A percentile compares a stretch with the other conserved stretches of the same genome.
Evolutionary conservation across 208 protist species (phyloP).

Genomic region (Spongospora subterranea): DNA sequence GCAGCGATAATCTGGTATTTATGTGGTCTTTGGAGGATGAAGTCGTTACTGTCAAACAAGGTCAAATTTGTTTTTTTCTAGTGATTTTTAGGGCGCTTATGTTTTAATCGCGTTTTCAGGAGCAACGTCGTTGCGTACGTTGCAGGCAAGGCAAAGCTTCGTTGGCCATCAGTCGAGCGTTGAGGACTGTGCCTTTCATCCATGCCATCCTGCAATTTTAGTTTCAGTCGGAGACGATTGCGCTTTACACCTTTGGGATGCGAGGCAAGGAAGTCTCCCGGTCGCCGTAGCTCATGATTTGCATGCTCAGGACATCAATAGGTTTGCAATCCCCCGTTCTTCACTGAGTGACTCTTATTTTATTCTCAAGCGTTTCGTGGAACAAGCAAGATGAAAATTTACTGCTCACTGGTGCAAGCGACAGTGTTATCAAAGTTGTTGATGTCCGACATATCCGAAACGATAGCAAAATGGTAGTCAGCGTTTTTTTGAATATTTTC

Average conservation of each 20-base stretch:
- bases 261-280: background rate
- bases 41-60: background rate
- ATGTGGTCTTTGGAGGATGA: slow-evolving; percentile 49
- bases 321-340: background rate
- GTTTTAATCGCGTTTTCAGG: background rate
- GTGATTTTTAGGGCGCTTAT: too few relatives aligned
- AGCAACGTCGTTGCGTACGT: background rate
- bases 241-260: background rate
- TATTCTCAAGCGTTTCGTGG: background rate
- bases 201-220: background rate
- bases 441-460: background rate
- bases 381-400: slow-evolving; percentile 17
- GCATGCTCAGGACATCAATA: slow-evolving; percentile 39
- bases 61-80: background rate
- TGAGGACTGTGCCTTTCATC: slow-evolving; percentile 51
- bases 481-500: background rate
- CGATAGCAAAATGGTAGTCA: background rate
- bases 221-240: slow-evolving; percentile 36
- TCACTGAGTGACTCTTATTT: background rate
- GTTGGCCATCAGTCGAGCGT: background rate
- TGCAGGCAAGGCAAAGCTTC: background rate
- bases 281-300: background rate
- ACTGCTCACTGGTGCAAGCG: background rate
- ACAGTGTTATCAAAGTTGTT: background rate
- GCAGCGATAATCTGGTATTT: slow-evolving; percentile 8